Evolutionary conservation across 257 asterid genomes (phyloP), one percentile per base, ranked within the genome.

Genomic region (Lavandula angustifolia): DNA sequence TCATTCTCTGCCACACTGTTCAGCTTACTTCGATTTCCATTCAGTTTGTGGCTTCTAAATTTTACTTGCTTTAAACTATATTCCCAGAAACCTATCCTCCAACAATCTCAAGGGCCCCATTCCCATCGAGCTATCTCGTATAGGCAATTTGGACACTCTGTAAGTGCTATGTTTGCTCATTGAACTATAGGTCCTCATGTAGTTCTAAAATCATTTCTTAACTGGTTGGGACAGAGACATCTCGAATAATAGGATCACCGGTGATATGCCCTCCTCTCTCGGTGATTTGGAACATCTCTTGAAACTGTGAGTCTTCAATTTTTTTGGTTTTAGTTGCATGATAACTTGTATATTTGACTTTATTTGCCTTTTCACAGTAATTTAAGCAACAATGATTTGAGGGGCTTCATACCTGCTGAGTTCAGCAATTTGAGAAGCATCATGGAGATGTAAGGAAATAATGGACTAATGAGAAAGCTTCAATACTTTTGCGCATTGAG

Each of bases 221-320:
- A 16, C 3, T n/a, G 10, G 8, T 27, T 64, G 64, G 12, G 53
- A 49, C 70, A 89, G 97, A 67, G 97, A 89, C 64, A 81, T 89
- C 7, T 89, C 97, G 6, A 78, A 80, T 65, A 89, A 89, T 68
- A 78, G 50, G 73, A 83, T 89, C 65, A 77, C 61, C 32, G 97
- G 97, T 64, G 46, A 76, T 7, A 79, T 87, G 75, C 87, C 97
- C 35, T 61, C 91, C 29, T 76, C 91, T 32, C 76, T 89, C 0
- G 95, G 97, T 47, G 97, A 87, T 79, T 76, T 87, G 85, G 95
- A 89, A 75, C 97, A 89, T 77, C 97, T 89, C 60, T 77, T 89
- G 55, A 89, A 85, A 67, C 73, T 89, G 97, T 89, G 71, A 79
- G 94, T 74, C 2, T 43, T 17, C 31, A 32, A 14, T 18, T 38